A percentile compares a stretch with the other conserved stretches of the same genome.
Conservation (phyloP, 331 rosid genomes). For the Saraca asoca region DNA sequence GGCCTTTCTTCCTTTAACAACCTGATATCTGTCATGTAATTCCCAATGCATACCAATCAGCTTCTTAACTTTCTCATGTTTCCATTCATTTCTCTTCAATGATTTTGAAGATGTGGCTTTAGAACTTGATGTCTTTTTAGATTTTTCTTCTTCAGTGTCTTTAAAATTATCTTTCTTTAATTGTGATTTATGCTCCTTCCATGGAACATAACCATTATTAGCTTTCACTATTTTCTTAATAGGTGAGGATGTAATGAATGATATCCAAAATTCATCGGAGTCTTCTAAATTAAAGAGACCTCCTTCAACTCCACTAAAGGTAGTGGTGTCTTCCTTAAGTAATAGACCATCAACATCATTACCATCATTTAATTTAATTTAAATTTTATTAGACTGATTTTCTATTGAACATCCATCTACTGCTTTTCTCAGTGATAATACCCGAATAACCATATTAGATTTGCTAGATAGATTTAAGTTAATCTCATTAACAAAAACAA, state of each 20-base stretch:
- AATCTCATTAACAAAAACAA: constrained; percentile 69
- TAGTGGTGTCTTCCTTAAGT: constrained; percentile 51
- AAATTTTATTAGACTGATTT: constrained; percentile 47
- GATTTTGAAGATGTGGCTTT: constrained; percentile 49
- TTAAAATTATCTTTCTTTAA: constrained; percentile 46
- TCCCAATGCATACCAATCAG: constrained; percentile 73
- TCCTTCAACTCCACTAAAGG: constrained; percentile 39
- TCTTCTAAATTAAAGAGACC: constrained; percentile 41
- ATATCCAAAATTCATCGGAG: constrained; percentile 60
- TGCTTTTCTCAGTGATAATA: constrained; percentile 48
- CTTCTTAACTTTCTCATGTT: constrained; percentile 76
- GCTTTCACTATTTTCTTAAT: constrained; percentile 49
- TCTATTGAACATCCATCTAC: constrained; percentile 52
- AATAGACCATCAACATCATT: constrained; percentile 44
- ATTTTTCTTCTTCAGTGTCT: constrained; percentile 38
- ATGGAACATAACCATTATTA: constrained; percentile 48
- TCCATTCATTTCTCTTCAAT: constrained; percentile 76
- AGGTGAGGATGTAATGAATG: constrained; percentile 46
- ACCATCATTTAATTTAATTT: constrained; percentile 49
- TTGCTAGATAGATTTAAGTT: constrained; percentile 73
- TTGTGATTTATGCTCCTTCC: constrained; percentile 35
- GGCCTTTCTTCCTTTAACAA: constrained; percentile 82
- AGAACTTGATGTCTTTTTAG: constrained; percentile 38
- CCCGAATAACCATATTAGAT: constrained; percentile 51
- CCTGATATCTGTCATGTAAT: constrained; percentile 63